A percentile compares a stretch with the other conserved stretches of the same genome.
Evolutionary conservation across 768 basidiomycete species (phyloP).

Genomic region (Cubamyces sp.): DNA sequence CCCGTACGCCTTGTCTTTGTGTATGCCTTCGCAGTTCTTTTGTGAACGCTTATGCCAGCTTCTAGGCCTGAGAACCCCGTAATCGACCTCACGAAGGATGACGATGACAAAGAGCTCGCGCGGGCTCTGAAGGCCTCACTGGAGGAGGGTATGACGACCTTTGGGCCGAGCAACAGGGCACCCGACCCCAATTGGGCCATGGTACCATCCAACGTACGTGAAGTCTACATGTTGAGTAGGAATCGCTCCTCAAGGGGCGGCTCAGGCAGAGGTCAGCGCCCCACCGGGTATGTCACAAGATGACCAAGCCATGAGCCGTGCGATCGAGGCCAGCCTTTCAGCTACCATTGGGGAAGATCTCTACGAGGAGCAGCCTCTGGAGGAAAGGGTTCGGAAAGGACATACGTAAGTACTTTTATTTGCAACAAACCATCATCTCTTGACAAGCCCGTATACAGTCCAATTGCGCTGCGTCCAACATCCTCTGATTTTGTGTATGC

Average conservation of each 20-base stretch:
- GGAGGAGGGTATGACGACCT: slow-evolving; percentile 46
- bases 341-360: slow-evolving; percentile 46
- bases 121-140: slow-evolving; percentile 60
- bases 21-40: neutral
- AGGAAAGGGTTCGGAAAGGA: slow-evolving; percentile 57
- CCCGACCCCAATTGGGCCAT: slow-evolving; percentile 72
- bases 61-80: slow-evolving; percentile 37
- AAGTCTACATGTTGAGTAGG: neutral
- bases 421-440: too few relatives aligned
- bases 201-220: slow-evolving; percentile 66
- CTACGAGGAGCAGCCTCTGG: slow-evolving; percentile 53
- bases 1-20: slow-evolving; percentile 27
- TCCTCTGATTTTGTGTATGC: slow-evolving; percentile 56
- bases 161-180: slow-evolving; percentile 63
- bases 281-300: slow-evolving; percentile 48
- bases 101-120: slow-evolving; percentile 51
- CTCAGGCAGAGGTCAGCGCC: slow-evolving; percentile 39
- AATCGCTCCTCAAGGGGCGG: slow-evolving; percentile 16
- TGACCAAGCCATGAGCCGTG: slow-evolving; percentile 66
- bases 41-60: slow-evolving; percentile 28
- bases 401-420: slow-evolving; percentile 50
- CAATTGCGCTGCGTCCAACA: slow-evolving; percentile 69
- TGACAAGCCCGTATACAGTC: slow-evolving; percentile 44
- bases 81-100: slow-evolving; percentile 67
- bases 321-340: slow-evolving; percentile 72